These are phyloP conservation scores for Gypsophila paniculata DNA, from an alignment of 179 eudicot species.

Conservation along the genomic window DNA sequence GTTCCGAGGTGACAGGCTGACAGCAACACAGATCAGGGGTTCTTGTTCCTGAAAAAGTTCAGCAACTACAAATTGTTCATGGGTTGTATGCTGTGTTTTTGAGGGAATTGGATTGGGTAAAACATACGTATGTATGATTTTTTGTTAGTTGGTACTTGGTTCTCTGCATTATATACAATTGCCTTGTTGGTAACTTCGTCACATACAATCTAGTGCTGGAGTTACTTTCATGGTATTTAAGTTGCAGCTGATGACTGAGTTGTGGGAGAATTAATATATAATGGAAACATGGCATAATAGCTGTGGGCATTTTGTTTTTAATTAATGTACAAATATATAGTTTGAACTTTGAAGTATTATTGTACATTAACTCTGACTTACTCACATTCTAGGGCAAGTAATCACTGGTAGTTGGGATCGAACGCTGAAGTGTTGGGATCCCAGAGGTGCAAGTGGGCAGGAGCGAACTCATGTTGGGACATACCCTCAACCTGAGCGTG, in stretches of 20 bases:
- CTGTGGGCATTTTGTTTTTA: not conserved
- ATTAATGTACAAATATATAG: too few species aligned
- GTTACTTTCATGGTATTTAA: not conserved
- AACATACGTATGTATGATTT: not conserved
- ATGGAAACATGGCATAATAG: not conserved
- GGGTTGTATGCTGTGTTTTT: not conserved
- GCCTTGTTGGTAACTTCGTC: not conserved
- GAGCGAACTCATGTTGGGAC: slow-evolving; percentile 92
- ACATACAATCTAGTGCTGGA: not conserved
- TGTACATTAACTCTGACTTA: not conserved
- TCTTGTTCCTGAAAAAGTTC: not conserved
- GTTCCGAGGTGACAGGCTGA: not conserved
- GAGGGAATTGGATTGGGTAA: not conserved
- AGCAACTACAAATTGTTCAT: not conserved
- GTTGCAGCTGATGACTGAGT: not conserved
- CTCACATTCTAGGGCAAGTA: slow-evolving; percentile 62
- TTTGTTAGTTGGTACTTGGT: not conserved
- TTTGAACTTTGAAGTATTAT: not conserved
- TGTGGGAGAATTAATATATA: not conserved
- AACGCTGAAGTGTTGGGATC: slow-evolving; percentile 97
- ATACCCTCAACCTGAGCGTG: slow-evolving; percentile 89
- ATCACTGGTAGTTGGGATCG: slow-evolving; percentile 98
- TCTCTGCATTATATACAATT: not conserved
- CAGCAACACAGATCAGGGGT: not conserved
- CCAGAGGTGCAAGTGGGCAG: slow-evolving; percentile 94